A percentile compares a stretch with the other conserved stretches of the same genome.
Conservation (phyloP, 441 rosid species). For the Kokia cookei region DNA sequence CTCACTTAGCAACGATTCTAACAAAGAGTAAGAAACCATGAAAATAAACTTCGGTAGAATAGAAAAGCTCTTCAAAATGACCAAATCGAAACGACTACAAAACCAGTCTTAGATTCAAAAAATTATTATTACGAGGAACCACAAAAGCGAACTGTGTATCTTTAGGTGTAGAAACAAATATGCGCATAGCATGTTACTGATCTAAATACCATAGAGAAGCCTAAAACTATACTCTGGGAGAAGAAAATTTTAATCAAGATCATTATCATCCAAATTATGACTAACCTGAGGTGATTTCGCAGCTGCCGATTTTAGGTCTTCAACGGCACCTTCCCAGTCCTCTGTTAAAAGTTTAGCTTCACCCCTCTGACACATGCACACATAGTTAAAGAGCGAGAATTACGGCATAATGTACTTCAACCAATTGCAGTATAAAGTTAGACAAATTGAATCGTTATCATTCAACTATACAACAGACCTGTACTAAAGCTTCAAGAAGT, state of each 20-base stretch:
- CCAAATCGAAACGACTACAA: no score
- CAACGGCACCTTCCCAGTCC: conserved; percentile 99
- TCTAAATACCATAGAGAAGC: no score
- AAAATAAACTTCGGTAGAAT: no score
- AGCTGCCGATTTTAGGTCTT: conserved; percentile 80
- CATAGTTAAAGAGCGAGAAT: neutral
- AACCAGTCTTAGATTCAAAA: no score
- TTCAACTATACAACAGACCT: conserved; percentile 39
- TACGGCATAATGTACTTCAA: neutral
- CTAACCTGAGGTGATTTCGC: conserved; percentile 85
- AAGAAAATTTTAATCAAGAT: neutral
- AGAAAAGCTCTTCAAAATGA: no score
- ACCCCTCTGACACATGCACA: conserved; percentile 52
- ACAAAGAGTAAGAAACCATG: no score
- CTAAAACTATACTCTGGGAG: neutral
- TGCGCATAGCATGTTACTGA: neutral
- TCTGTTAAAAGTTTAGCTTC: conserved; percentile 89
- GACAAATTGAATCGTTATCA: neutral
- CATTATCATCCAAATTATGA: neutral
- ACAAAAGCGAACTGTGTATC: no score
- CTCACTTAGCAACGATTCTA: no score
- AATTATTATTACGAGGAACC: no score
- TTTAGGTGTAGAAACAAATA: no score
- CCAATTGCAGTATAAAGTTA: neutral
- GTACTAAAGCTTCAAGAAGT: conserved; percentile 79